Evolutionary conservation across 1,284 basidiomycete species (phyloP), one percentile per base, ranked within the genome.

Genomic region (Agaricales sp.): DNA sequence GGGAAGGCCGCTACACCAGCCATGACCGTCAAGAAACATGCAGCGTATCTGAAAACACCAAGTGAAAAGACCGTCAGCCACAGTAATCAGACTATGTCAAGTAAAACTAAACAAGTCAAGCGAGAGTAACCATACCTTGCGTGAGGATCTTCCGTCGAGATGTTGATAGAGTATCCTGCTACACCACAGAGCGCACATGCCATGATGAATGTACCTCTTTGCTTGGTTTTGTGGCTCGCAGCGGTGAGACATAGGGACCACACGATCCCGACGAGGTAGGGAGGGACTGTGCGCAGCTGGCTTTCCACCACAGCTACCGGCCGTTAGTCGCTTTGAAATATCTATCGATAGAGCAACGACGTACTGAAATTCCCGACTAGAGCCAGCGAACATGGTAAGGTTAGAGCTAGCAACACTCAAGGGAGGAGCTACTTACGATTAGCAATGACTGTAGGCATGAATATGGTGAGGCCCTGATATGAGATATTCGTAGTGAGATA

Each of bases 371-470:
- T 53, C 12, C 65, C 64, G 22, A 66, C 63, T 66, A 25, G 21
- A n/a, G 13, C 21, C 25, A 20, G 49, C 19, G 44, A 38, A 19
- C 8, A 21, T 23, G 4, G 19, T 47, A 43, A 46, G 21, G 11
- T 48, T 25, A 18, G 12, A 4, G 22, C n/a, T 20, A 45, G 3
- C n/a, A 24, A 53, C 21, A 20, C 24, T 18, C 4, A 23, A 21
- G 8, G 12, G 16, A 23, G 45, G 43, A 37, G 43, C 13, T 6
- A 12, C 67, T 54, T 48, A 70, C 68, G 61, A 3, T 59, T 63
- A 20, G 65, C 61, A 37, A 71, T 58, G 18, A 71, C 68, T 8
- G 69, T 71, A 1, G 69, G 69, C 55, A 71, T 59, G 55, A 69
- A 71, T 14, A 70, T 54, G 51, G 65, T 68, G 22, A 71, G 54